phyloP scores from a whole-genome alignment of 2,329 filamentous ascomycete genomes.

The Fusarium sublunatum region DNA sequence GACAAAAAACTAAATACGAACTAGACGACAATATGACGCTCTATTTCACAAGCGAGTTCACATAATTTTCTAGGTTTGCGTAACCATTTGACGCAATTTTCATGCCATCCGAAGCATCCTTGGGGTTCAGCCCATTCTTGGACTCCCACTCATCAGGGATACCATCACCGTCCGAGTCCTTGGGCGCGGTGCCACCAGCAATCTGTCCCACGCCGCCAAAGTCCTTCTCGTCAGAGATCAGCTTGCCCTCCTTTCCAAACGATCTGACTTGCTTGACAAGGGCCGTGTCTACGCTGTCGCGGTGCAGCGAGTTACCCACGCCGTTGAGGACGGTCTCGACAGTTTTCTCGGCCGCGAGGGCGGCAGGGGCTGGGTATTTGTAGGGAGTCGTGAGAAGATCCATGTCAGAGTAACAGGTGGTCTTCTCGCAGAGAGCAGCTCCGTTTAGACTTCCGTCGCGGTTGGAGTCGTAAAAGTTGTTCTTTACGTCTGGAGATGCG shows the following conservation, averaged over 20 bases:
- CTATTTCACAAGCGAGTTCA: slow-evolving; percentile 58
- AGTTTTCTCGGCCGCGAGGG: slow-evolving; percentile 55
- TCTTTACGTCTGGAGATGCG: slow-evolving; percentile 54
- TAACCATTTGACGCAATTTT: slow-evolving; percentile 56
- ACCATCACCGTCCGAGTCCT: slow-evolving; percentile 61
- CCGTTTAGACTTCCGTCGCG: slow-evolving; percentile 62
- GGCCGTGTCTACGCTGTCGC: slow-evolving; percentile 57
- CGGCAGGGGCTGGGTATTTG: slow-evolving; percentile 56
- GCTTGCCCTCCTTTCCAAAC: slow-evolving; percentile 57
- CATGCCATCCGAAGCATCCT: slow-evolving; percentile 56
- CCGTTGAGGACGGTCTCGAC: slow-evolving; percentile 54
- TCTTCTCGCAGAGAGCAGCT: slow-evolving; percentile 54
- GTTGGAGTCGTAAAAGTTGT: slow-evolving; percentile 64
- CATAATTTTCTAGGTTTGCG: slow-evolving; percentile 61
- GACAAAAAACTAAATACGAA: neutral
- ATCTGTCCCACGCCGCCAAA: slow-evolving; percentile 56
- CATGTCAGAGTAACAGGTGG: slow-evolving; percentile 61
- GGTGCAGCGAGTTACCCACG: slow-evolving; percentile 57
- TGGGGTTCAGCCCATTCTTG: slow-evolving; percentile 55
- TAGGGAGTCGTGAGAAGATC: slow-evolving; percentile 55
- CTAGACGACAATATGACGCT: neutral
- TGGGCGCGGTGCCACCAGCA: slow-evolving; percentile 51
- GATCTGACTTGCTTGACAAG: slow-evolving; percentile 58
- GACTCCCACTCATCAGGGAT: slow-evolving; percentile 62
- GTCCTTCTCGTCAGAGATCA: slow-evolving; percentile 59